Conservation (phyloP, 176 grass and related monocot species). For the Eleusine indica region DNA sequence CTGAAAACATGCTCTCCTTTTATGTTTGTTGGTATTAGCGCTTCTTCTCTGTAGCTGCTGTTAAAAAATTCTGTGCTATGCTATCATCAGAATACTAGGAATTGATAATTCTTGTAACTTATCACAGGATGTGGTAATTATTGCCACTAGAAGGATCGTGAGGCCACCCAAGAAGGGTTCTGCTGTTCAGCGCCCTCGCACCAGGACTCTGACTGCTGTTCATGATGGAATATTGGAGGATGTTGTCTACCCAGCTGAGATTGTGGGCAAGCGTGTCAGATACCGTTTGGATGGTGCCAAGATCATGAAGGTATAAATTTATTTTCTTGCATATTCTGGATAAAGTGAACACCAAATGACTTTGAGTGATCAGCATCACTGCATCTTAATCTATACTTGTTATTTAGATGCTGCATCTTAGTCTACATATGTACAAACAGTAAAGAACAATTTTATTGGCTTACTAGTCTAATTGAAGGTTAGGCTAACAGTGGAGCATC, state of each 20-base stretch:
- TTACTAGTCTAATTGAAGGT: background rate
- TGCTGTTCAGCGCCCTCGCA: constrained; percentile 82
- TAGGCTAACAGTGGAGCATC: background rate
- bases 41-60: background rate
- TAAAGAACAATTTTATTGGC: background rate
- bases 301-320: constrained; percentile 52
- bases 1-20: background rate
- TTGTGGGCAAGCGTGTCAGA: constrained; percentile 85
- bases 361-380: background rate
- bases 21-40: background rate
- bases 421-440: too few relatives aligned
- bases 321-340: background rate
- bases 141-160: constrained; percentile 90
- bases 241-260: constrained; percentile 92
- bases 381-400: background rate
- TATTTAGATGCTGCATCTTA: background rate
- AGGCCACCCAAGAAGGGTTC: constrained; percentile 96
- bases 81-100: background rate
- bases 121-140: constrained; percentile 69
- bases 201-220: constrained; percentile 83
- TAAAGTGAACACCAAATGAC: background rate
- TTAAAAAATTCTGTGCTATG: background rate
- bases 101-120: background rate
- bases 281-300: constrained; percentile 86
- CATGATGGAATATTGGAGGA: constrained; percentile 93